Percentiles rank a stretch among this genome's conserved stretches.
These are phyloP conservation scores for Elongisporangium senticosum DNA, from an alignment of 352 stramenopile species.

Conservation along the genomic window DNA sequence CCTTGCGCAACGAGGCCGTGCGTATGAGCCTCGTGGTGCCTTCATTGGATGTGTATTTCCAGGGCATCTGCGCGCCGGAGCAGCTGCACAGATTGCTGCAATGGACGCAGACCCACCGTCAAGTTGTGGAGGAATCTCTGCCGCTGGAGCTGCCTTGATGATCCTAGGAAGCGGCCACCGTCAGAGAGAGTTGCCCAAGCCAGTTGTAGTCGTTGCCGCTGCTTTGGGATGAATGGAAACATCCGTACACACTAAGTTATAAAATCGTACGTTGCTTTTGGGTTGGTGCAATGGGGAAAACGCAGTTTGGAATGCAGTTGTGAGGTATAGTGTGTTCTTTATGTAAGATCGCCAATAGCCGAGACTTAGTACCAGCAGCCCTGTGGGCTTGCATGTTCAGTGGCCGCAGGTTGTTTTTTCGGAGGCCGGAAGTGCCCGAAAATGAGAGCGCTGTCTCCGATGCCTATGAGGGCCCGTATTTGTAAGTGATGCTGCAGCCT, in stretches of 20 bases:
- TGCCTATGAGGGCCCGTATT: too few relatives aligned
- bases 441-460: too few relatives aligned
- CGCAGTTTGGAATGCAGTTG: too few relatives aligned
- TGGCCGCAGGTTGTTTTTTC: too few relatives aligned
- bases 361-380: too few relatives aligned
- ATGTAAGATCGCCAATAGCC: too few relatives aligned
- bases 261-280: background rate
- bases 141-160: background rate
- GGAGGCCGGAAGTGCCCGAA: too few relatives aligned
- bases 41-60: slow-evolving; percentile 63
- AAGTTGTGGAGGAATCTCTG: slow-evolving; percentile 42
- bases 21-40: slow-evolving; percentile 61
- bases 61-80: slow-evolving; percentile 58
- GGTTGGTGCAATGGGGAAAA: background rate
- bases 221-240: background rate
- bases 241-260: background rate
- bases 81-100: slow-evolving; percentile 69
- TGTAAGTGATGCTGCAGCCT: too few relatives aligned
- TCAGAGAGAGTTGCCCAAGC: background rate
- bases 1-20: slow-evolving; percentile 58
- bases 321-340: too few relatives aligned
- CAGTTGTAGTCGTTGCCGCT: background rate
- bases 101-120: slow-evolving; percentile 69
- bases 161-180: background rate
- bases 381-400: too few relatives aligned